A percentile compares a stretch with the other conserved stretches of the same genome.
These are phyloP conservation scores for Phytophthora litchii DNA, from an alignment of 352 stramenopile genomes.

Conservation along the genomic window DNA sequence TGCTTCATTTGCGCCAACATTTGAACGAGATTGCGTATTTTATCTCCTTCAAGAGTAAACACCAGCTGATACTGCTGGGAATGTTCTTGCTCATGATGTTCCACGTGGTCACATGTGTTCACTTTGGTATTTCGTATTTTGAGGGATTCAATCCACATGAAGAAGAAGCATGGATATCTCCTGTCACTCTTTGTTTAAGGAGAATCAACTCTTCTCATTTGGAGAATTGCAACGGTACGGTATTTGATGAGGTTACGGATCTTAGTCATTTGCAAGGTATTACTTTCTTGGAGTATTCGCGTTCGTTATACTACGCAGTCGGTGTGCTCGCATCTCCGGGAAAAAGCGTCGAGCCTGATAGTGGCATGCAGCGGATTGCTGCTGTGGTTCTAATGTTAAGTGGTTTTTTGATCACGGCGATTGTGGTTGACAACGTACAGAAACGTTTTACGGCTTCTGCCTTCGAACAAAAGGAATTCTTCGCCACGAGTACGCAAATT, in stretches of 20 bases:
- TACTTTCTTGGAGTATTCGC: conserved; percentile 36
- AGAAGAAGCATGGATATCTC: conserved; percentile 44
- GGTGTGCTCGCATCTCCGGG: conserved; percentile 47
- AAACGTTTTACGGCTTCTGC: conserved; percentile 60
- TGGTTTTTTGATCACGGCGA: conserved; percentile 44
- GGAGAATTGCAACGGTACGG: conserved; percentile 14
- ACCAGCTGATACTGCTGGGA: conserved; percentile 49
- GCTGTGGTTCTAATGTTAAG: conserved; percentile 58
- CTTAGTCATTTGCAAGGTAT: conserved; percentile 21
- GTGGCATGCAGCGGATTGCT: conserved; percentile 36
- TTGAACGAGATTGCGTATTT: conserved; percentile 49
- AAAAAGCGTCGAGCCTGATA: conserved; percentile 51
- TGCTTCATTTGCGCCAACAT: conserved; percentile 36
- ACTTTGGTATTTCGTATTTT: conserved; percentile 39
- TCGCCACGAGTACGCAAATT: conserved; percentile 53
- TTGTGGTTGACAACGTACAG: conserved; percentile 58
- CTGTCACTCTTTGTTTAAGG: conserved; percentile 25
- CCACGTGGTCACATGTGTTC: conserved; percentile 55
- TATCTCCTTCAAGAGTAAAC: conserved; percentile 49
- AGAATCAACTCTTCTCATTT: conserved; percentile 25
- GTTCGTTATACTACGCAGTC: conserved; percentile 51
- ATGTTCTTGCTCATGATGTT: conserved; percentile 55
- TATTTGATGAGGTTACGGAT: conserved; percentile 9
- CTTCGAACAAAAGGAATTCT: conserved; percentile 68
- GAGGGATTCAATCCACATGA: conserved; percentile 41